Conservation (phyloP, 139 green algal species). For the Tetratostichococcus sp. region DNA sequence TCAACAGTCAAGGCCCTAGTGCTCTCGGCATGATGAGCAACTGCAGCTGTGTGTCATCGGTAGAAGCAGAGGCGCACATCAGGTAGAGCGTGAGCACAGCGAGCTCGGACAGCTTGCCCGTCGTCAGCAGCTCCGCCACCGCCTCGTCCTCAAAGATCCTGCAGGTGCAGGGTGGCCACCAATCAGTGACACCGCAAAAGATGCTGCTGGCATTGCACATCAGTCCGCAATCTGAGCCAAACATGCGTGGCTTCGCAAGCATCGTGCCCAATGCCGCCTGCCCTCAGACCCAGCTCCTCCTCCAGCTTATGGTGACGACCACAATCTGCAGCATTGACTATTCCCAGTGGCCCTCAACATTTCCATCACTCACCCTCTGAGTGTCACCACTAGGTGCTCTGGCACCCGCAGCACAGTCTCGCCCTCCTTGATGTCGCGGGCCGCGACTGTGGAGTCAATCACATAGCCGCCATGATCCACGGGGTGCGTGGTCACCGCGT, state of each 20-base stretch:
- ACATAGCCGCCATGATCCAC: slow-evolving; percentile 12
- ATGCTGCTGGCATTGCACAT: too few species aligned
- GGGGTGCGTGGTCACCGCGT: slow-evolving; percentile 8
- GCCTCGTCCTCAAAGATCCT: slow-evolving; percentile 10
- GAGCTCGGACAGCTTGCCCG: slow-evolving; percentile 88
- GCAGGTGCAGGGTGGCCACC: not conserved
- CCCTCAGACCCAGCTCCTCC: too few species aligned
- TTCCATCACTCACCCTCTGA: slow-evolving; percentile 81
- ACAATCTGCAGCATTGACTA: too few species aligned
- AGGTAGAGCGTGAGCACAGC: slow-evolving; percentile 86
- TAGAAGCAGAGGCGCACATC: slow-evolving; percentile 35
- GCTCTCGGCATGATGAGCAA: too few species aligned
- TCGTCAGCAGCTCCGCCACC: slow-evolving; percentile 85
- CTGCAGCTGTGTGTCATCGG: not conserved
- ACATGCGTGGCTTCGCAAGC: too few species aligned
- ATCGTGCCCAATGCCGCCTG: too few species aligned
- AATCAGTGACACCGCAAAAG: too few species aligned
- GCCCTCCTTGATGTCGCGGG: slow-evolving; percentile 36
- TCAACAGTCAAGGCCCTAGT: too few species aligned
- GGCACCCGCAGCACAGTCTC: slow-evolving; percentile 74
- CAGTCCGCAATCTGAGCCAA: too few species aligned
- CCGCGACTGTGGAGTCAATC: slow-evolving; percentile 48
- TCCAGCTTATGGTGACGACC: too few species aligned
- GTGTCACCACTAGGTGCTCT: slow-evolving; percentile 74
- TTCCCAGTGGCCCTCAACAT: too few species aligned